Percentiles rank a stretch among this genome's conserved stretches.
phyloP scores from a whole-genome alignment of 2,329 filamentous ascomycete genomes.

The Capronia americana region DNA sequence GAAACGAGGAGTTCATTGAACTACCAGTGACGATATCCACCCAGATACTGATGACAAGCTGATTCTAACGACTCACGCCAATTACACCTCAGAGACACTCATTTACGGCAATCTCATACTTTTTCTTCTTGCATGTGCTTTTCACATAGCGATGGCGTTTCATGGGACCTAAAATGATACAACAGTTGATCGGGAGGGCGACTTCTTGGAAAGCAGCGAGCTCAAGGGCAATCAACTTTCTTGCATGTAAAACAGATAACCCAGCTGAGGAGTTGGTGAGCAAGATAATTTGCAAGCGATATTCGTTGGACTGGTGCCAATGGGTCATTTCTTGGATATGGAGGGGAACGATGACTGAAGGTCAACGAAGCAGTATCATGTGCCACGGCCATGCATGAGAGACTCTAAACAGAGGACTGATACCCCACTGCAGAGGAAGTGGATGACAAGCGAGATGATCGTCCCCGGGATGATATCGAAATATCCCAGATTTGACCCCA shows the following conservation, averaged over 20 bases:
- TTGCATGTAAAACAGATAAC: constrained; percentile 14
- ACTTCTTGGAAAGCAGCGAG: constrained; percentile 15
- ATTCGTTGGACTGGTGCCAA: constrained; percentile 30
- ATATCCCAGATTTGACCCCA: constrained; percentile 1
- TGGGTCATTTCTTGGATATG: constrained; percentile 12
- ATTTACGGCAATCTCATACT: constrained; percentile 2
- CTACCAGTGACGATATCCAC: constrained; percentile 14
- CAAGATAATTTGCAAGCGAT: constrained; percentile 13
- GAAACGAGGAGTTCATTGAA: constrained; percentile 12
- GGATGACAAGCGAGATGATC: constrained; percentile 9
- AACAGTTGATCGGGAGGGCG: constrained; percentile 5
- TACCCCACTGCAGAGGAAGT: not conserved
- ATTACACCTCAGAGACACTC: constrained; percentile 7
- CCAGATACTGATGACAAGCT: constrained; percentile 30
- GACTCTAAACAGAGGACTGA: constrained; percentile 3
- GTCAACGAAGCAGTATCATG: not conserved
- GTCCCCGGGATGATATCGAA: not conserved
- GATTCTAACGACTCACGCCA: constrained; percentile 11
- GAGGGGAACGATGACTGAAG: not conserved
- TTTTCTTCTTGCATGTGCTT: constrained; percentile 11
- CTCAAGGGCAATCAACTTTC: not conserved
- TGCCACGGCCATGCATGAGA: not conserved
- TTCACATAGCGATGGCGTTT: constrained; percentile 37
- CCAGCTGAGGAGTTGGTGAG: constrained; percentile 4
- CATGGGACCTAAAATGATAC: constrained; percentile 3